Base-by-base conservation (phyloP, 139 green algal species). In the Haematococcus sp. region DNA sequence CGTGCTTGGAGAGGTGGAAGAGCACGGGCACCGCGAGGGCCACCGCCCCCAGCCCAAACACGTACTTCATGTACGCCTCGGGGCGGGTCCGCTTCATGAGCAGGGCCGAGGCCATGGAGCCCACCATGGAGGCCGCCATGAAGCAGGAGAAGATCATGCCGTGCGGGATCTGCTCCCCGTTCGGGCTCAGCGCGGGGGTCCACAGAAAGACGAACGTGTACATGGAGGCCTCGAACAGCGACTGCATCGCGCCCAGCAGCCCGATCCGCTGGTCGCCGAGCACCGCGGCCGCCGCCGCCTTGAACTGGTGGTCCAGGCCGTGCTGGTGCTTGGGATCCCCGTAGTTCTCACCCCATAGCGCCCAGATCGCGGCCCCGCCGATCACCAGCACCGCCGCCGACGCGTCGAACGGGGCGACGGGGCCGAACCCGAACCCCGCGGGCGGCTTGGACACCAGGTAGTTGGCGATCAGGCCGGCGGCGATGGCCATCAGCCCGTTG, bases 191-290 rank as follows among this genome's bases (percentile, higher is more conserved):
- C 1, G 94, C 93, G 3, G 95, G 95, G 11, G 95, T 98, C 95
- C 95, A 98, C 79, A 98, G 86, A 54, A 98, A 98, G 16, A 99
- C 95, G 80, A 98, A 99, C 13, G 93, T 97, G 85, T 99, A 99
- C 95, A 99, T 99, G 76, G 83, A 86, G 19, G 89, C 94, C 84
- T 99, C 95, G 81, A 99, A 99, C 32, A 98, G 83, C 2, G 89
- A 88, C 81, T 99, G 93, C 85, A 97, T 89, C n/a, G 78, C 82
- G 30, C 86, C 86, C 67, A 91, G 71, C 75, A 91, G 67, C 17
- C 83, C 87, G n/a, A 96, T 84, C 51, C 89, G 90, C 25, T 77
- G 75, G 66, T 95, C 90, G 2, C 49, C 58, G 4, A 83, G 17
- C 64, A 80, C 78, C 34, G 72, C 40, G 4, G 60, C 77, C 0